A percentile compares a stretch with the other conserved stretches of the same genome.
phyloP scores from a whole-genome alignment of 2,329 filamentous ascomycete genomes.

The Calonectria naviculata region DNA sequence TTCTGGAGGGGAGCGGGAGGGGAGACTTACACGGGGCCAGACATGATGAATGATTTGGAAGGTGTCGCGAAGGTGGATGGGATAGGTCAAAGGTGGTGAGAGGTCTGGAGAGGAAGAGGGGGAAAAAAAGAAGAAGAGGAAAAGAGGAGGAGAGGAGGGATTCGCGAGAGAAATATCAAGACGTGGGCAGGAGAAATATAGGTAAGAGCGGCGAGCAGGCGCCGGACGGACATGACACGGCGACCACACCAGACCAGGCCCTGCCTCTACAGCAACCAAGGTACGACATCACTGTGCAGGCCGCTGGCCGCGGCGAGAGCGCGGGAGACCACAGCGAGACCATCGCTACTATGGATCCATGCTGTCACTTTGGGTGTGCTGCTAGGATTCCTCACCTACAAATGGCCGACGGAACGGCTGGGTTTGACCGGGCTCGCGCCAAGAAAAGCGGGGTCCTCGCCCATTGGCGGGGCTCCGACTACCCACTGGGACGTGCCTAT shows the following conservation, averaged over 20 bases:
- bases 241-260: constrained; percentile 1
- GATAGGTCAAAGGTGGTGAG: constrained; percentile 24
- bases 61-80: constrained; percentile 22
- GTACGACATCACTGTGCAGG: constrained; percentile 11
- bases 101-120: constrained; percentile 32
- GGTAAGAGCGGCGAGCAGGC: constrained; percentile 17
- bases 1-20: constrained; percentile 20
- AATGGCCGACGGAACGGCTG: constrained; percentile 23
- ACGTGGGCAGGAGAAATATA: constrained; percentile 10
- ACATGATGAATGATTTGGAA: constrained; percentile 61
- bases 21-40: constrained; percentile 74
- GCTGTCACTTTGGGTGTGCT: constrained; percentile 13
- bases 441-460: constrained; percentile 39
- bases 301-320: constrained; percentile 3
- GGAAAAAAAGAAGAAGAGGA: constrained; percentile 23
- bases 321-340: constrained; percentile 6
- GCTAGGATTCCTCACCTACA: constrained; percentile 26
- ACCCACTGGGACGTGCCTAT: constrained; percentile 30
- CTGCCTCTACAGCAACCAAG: constrained; percentile 8
- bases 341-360: neutral
- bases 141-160: constrained; percentile 28
- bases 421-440: constrained; percentile 35
- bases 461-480: constrained; percentile 39
- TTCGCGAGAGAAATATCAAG: constrained; percentile 41
- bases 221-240: constrained; percentile 15